Base-by-base conservation (phyloP, 139 green algal species). In the Closterium sp. region DNA sequence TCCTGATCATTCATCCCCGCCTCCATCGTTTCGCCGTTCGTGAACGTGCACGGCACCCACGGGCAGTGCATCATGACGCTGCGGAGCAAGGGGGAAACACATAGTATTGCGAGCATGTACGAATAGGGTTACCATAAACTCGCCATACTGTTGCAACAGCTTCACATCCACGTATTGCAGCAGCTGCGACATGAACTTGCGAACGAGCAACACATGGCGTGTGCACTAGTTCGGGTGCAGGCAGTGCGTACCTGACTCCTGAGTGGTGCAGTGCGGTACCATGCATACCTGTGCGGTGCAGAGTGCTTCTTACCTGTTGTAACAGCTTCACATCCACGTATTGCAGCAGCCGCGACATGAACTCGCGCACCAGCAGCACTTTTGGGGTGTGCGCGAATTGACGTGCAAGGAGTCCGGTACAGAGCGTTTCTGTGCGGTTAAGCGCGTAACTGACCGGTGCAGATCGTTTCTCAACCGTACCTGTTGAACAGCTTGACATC, bases 401-500 rank as follows among this genome's bases (percentile, higher is more conserved):
- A 4, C 4, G 34, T 42, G 34, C 34, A 42, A 6, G 34, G 34
- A 10, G 38, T 7, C n/a, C n/a, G n/a, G n/a, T 4, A 4, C 32
- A 38, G 4, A 38, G 4, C 5, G 38, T 7, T 50, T 50, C 13
- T 1, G 38, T 50, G 38, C 38, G n/a, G n/a, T n/a, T n/a, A n/a
- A n/a, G n/a, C n/a, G n/a, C n/a, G n/a, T n/a, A n/a, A n/a, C n/a
- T n/a, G n/a, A n/a, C n/a, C 32, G 32, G 38, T 50, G 3, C 13
- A 13, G 7, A 13, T 27, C 62, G 62, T 24, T 79, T 24, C n/a
- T 30, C n/a, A n/a, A n/a, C n/a, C n/a, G n/a, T 42, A 89, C 86
- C 86, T 50, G 30, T 89, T 89, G 86, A 89, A 42, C 11, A 89
- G 29, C 30, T 89, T 89, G 28, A 27, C 86, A 31, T 89, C 86